Percentiles rank a stretch among this genome's conserved stretches.
Evolutionary conservation across 345 rosid species (phyloP).

Genomic region (Moricandia arvensis): DNA sequence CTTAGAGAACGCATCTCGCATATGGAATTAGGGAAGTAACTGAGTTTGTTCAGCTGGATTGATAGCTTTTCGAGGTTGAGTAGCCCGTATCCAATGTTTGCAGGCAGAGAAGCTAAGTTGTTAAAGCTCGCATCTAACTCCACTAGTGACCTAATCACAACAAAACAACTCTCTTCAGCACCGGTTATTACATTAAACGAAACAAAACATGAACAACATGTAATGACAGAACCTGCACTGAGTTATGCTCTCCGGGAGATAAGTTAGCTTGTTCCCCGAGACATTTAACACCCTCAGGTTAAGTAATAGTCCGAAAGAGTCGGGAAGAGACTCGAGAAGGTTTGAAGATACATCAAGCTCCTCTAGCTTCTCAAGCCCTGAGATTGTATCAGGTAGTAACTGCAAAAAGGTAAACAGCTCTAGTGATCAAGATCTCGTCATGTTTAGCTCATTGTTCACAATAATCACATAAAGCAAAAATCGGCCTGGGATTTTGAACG

Average conservation of each 20-base stretch:
- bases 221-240: slow-evolving; percentile 33
- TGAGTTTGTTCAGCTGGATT: slow-evolving; percentile 72
- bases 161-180: slow-evolving; percentile 10
- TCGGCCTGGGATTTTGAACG: no score
- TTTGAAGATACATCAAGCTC: slow-evolving; percentile 76
- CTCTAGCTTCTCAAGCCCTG: slow-evolving; percentile 68
- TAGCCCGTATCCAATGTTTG: slow-evolving; percentile 71
- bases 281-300: slow-evolving; percentile 66
- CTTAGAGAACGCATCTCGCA: slow-evolving; percentile 75
- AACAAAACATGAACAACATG: neutral
- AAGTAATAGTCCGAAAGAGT: slow-evolving; percentile 68
- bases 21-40: slow-evolving; percentile 63
- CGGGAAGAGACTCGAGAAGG: slow-evolving; percentile 56
- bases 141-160: slow-evolving; percentile 42
- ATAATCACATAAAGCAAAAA: neutral
- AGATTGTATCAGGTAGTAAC: slow-evolving; percentile 87
- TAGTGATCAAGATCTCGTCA: slow-evolving; percentile 1
- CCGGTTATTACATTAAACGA: neutral
- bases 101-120: slow-evolving; percentile 64
- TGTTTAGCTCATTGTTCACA: neutral
- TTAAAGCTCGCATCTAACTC: slow-evolving; percentile 91
- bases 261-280: slow-evolving; percentile 69
- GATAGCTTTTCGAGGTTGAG: slow-evolving; percentile 67
- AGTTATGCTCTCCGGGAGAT: slow-evolving; percentile 78
- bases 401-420: slow-evolving; percentile 33